Evolutionary conservation across 257 asterid genomes (phyloP), one percentile per base, ranked within the genome.

Genomic region (Parsonsia alboflavescens): DNA sequence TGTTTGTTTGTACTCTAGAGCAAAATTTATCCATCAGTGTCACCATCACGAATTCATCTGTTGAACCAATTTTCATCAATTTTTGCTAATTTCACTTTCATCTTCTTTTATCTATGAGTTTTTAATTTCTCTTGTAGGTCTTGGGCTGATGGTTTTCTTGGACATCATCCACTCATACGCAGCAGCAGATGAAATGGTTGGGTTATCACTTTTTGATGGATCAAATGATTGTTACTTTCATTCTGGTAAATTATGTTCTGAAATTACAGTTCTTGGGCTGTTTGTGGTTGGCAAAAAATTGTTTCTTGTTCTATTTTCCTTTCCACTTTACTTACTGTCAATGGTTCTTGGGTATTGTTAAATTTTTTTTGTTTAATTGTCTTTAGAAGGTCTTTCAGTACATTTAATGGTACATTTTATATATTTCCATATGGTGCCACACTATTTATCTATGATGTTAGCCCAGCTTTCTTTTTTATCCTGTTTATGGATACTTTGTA

Each of bases 101-200:
- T 77, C 54, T 53, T 28, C 30, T 42, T 49, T 15, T 48, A 61
- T 7, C 69, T 64, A 73, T n/a, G 77, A 57, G 30, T 24, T 70
- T 52, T 58, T 45, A 77, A 62, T 73, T 76, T 76, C 69, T 33
- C 67, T 75, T 80, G 81, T 87, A 94, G 99, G 97, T 75, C 95
- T 83, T 81, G 99, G 99, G 65, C 82, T 94, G 73, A 84, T 87
- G 73, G 96, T 94, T 78, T 82, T 94, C 83, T 84, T 94, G 81
- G 99, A 94, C 81, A 89, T 94, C 44, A 93, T 90, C 76, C 99
- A 94, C 82, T 92, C 99, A 28, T 94, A 94, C 77, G 97, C 99
- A 62, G 99, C 97, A 75, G 91, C 99, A 73, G 99, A 94, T 19
- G 97, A 94, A 86, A 92, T 90, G 97, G 93, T 89, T 72, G 99